Base-by-base conservation (phyloP, 768 basidiomycete species). In the Rhizopogon salebrosus region DNA sequence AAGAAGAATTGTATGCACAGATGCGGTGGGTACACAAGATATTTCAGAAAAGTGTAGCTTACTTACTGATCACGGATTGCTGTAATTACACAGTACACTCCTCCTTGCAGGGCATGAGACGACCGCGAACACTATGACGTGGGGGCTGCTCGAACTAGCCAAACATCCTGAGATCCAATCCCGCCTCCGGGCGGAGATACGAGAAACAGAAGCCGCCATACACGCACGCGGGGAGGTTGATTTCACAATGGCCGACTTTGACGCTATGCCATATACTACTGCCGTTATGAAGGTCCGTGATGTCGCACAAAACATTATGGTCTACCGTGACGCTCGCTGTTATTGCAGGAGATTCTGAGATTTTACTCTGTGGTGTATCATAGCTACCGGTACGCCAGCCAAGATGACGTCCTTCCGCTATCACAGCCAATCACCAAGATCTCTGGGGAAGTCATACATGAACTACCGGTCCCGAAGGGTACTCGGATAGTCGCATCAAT, bases 281-380 rank as follows among this genome's bases (percentile, higher is more conserved):
- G 75, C 74, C 13, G 70, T 78, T 16, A 57, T 77, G 35, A 78
- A 79, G 69, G 78, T 75, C 37, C 38, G 42, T 29, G 6, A 36
- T 2, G 11, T 41, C 36, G n/a, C 40, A 10, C 29, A 36, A 41
- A 23, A 14, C 41, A 18, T 10, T 48, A 24, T 40, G 27, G 48
- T 24, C 3, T 35, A 38, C 18, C 42, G 23, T 41, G 41, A 43
- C 36, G 20, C 10, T 41, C 7, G 14, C 31, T 35, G 31, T 22
- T 16, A 6, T 45, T 26, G 43, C 41, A 80, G 79, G 79, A 80
- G 64, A 67, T 70, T 0, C 61, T 79, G 54, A 70, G 79, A 40
- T 76, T 65, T 50, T 72, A 78, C 54, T 79, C 81, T 29, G 79
- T 79, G 1, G 60, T 79, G 13, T 76, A 79, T 41, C 74, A 77